Conservation (phyloP, 768 basidiomycete species). For the Neoboletus magnificus region DNA sequence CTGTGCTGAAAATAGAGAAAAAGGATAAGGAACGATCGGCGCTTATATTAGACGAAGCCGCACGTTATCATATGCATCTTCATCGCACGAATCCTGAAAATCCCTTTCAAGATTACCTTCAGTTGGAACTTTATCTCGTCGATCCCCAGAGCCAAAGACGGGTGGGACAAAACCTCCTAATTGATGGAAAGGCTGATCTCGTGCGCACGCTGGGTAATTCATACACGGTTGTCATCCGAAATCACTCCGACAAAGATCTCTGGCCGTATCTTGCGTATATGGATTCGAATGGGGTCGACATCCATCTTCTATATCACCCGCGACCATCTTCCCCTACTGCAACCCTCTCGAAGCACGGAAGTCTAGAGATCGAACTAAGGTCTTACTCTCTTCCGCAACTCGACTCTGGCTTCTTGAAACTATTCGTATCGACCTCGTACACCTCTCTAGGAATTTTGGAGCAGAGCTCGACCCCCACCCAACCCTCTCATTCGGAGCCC, state of each 20-base stretch:
- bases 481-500: constrained; percentile 13
- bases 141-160: constrained; percentile 44
- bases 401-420: constrained; percentile 52
- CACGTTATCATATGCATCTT: constrained; percentile 58
- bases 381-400: constrained; percentile 44
- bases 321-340: constrained; percentile 35
- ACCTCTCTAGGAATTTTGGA: constrained; percentile 49
- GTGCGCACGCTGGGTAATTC: constrained; percentile 40
- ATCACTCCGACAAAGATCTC: constrained; percentile 48
- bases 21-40: constrained; percentile 32
- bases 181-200: constrained; percentile 47
- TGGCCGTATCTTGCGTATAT: constrained; percentile 65
- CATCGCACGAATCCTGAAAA: constrained; percentile 46
- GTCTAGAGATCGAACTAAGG: constrained; percentile 36
- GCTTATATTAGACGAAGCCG: constrained; percentile 53
- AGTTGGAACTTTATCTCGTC: constrained; percentile 51
- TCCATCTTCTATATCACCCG: constrained; percentile 55
- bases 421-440: constrained; percentile 53
- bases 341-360: constrained; percentile 42
- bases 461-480: constrained; percentile 34
- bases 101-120: constrained; percentile 46
- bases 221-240: constrained; percentile 49
- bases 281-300: constrained; percentile 53
- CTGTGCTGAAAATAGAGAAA: constrained; percentile 37
- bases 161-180: constrained; percentile 45